Conservation (phyloP, 345 rosid species). For the Lumnitzera littorea region DNA sequence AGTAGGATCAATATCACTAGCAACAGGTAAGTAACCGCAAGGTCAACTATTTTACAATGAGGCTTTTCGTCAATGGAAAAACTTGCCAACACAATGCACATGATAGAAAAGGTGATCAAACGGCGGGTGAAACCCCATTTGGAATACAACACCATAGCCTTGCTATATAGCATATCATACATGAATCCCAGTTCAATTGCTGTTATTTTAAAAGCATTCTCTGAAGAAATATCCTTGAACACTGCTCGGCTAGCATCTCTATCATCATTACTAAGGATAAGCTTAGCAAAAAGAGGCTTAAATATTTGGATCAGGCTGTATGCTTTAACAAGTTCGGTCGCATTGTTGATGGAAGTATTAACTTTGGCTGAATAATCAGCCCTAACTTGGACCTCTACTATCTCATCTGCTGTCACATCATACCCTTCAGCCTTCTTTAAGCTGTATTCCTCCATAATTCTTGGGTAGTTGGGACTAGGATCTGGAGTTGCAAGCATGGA, state of each 20-base stretch:
- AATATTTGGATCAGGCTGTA: conserved; percentile 20
- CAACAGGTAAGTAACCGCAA: conserved; percentile 12
- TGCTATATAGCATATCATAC: too few relatives aligned
- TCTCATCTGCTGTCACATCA: not conserved
- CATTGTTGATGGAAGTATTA: not conserved
- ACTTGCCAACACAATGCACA: not conserved
- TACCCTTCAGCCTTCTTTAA: not conserved
- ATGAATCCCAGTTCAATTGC: conserved; percentile 8
- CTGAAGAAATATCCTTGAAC: not conserved
- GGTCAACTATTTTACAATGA: not conserved
- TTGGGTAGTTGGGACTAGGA: too few relatives aligned
- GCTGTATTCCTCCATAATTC: too few relatives aligned
- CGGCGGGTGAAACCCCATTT: conserved; percentile 14
- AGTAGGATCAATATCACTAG: conserved; percentile 12
- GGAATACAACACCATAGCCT: not conserved
- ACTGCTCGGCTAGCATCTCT: conserved; percentile 6
- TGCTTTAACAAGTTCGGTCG: conserved; percentile 1
- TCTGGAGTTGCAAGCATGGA: too few relatives aligned
- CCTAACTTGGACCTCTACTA: not conserved
- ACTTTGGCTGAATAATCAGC: not conserved
- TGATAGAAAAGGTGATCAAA: conserved; percentile 2
- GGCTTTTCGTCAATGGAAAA: not conserved
- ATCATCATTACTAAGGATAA: conserved; percentile 16
- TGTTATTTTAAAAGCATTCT: conserved; percentile 23
- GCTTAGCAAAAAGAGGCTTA: conserved; percentile 34